Evolutionary conservation across 2,329 filamentous ascomycete genomes (phyloP), one percentile per base, ranked within the genome.

Genomic region (Arthrobotrys entomopaga): DNA sequence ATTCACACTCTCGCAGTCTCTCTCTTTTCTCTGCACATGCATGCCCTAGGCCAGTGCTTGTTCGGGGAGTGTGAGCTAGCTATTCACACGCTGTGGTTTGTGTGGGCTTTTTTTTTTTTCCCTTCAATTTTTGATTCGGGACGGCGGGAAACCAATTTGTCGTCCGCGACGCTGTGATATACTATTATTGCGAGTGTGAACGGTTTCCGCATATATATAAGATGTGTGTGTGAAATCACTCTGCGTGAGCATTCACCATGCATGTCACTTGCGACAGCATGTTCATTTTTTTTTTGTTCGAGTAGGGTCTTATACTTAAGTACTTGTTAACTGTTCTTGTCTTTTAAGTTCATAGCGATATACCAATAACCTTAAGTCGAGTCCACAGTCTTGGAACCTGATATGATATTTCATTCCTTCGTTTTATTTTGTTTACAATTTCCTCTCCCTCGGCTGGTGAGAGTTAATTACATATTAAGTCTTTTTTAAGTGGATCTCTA

Each of bases 201-300:
- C 67, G 53, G 67, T 60, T 71, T 53, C 60, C 60, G 57, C 67
- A 65, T 65, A 59, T 34, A 34, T 34, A 34, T 7, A 34, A 34
- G 48, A 52, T 57, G 61, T 57, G 49, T 53, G 58, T 72, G 67
- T 72, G 60, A 65, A 54, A 60, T 66, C 63, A 56, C 50, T 26
- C 29, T 66, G 69, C 69, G 69, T 73, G 61, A 46, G 49, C 19
- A 24, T 57, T 57, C 53, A 57, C 53, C 15, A 8, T 57, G 53
- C 53, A 57, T 57, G n/a, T 15, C 16, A 46, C n/a, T 13, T n/a
- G 42, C 29, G 29, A 34, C 29, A 34, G 29, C 29, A 34, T 34
- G 29, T 34, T 34, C 29, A 34, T n/a, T n/a, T n/a, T n/a, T n/a
- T n/a, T n/a, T n/a, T n/a, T 34, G 29, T 34, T 34, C 29, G 10